Conservation (phyloP, 116 monocot species). For the Iris pallida region DNA sequence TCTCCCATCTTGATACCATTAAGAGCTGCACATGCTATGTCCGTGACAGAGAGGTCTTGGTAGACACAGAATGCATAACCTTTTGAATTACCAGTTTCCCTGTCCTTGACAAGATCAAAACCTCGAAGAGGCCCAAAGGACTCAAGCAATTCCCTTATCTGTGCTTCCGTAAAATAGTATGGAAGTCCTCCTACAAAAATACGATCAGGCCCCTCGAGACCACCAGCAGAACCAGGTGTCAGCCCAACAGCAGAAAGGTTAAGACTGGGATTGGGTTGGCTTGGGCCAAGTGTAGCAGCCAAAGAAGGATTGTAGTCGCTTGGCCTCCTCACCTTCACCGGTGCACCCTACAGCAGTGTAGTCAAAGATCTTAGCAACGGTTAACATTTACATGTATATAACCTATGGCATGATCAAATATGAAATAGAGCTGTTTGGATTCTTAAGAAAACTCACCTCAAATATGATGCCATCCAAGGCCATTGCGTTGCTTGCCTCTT, state of each 20-base stretch:
- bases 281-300: conserved; percentile 68
- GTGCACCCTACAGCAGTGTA: conserved; percentile 42
- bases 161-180: conserved; percentile 82
- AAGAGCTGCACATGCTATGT: conserved; percentile 92
- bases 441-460: conserved; percentile 35
- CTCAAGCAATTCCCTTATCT: conserved; percentile 75
- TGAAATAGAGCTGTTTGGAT: neutral
- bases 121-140: conserved; percentile 86
- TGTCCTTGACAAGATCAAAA: conserved; percentile 87
- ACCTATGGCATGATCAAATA: neutral
- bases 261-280: conserved; percentile 71
- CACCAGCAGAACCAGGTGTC: conserved; percentile 65
- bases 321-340: conserved; percentile 74
- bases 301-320: conserved; percentile 79
- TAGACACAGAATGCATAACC: conserved; percentile 95
- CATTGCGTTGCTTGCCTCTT: conserved; percentile 84
- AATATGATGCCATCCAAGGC: conserved; percentile 79
- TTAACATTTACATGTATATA: neutral
- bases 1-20: conserved; percentile 95
- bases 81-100: conserved; percentile 85
- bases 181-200: conserved; percentile 91
- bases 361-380: neutral
- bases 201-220: conserved; percentile 79
- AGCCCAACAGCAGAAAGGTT: conserved; percentile 76
- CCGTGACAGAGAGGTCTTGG: conserved; percentile 71